Evolutionary conservation across 768 basidiomycete species (phyloP), one percentile per base, ranked within the genome.

Genomic region (Dioszegia aurantiaca): DNA sequence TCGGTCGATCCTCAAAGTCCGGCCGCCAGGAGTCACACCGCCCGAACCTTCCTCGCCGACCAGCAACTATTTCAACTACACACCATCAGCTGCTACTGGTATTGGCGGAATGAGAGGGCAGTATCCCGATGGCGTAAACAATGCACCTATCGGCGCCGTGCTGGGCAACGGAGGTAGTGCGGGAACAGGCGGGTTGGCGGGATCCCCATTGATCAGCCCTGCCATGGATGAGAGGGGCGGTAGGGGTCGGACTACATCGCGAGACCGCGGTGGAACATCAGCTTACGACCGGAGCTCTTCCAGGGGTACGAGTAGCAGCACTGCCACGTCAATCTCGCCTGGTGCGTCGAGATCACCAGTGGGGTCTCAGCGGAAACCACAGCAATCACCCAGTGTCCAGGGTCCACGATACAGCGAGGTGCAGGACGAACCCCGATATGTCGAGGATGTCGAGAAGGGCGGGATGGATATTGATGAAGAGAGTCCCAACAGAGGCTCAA

Each of bases 1-100:
- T 33, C 65, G 75, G 55, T 64, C 67, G 28, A 78, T 78, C 46
- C 69, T 78, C 59, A 78, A 77, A 62, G 71, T 77, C 33, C 63
- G 75, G 11, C 57, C 65, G 21, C 62, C 72, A 9, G 59, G 59
- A 37, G 37, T 60, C 14, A 45, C 62, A 14, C 59, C 64, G 23
- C 59, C 61, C 2, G 55, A 59, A 37, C 64, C 71, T 4, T 63
- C 68, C 2, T 65, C 62, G 2, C 68, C 72, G 2, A 62, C 73
- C 2, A 55, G 47, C 10, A 61, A 68, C 17, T 75, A 74, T 48
- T 76, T 76, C 70, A 75, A 77, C 52, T 77, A 72, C 61, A 77
- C 68, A 28, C 73, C 73, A 8, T 77, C 75, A 6, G 71, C 67
- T n/a, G 75, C 75, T 1, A 77, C 75, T 10, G 75, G 75, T 62